Evolutionary conservation across 805 yeast species (phyloP), one percentile per base, ranked within the genome.

Genomic region (Diddensiella caesifluorescens): DNA sequence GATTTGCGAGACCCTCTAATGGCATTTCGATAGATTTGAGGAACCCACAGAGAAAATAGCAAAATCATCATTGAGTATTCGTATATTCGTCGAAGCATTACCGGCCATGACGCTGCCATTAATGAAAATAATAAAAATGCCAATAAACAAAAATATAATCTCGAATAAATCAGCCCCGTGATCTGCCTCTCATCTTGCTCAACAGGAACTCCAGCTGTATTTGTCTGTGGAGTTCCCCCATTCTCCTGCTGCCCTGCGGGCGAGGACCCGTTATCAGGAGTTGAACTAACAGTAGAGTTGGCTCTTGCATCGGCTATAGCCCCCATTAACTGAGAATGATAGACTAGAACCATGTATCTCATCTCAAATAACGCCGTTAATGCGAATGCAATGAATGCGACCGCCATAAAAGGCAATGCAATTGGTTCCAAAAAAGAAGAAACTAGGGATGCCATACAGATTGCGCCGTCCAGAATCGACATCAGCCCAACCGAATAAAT

Each of bases 1-100:
- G 83, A 77, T 42, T 75, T 69, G 42, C 86, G 70, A 42, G 79
- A 70, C 16, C 89, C 90, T 39, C 85, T 71, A 22, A 79, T 59
- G 2, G 80, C 75, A 57, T 87, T 86, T 57, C 96, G 70, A 52
- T 79, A 79, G 32, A 85, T 80, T 60, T 89, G 97, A 1, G 97
- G 96, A 12, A 84, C 51, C 96, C 96, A 88, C 51, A 75, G 80
- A 1, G 95, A 83, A 58, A 79, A 83, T 22, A 81, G 52, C 1
- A 70, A 38, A 1, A 78, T 46, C 6, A 81, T 58, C 1, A 74
- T 62, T 3, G 72, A 39, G 42, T 73, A 77, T 56, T 87, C 95
- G 53, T 80, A 75, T 1, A 67, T 51, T 21, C 59, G 60, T 42
- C 95, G 64, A 28, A 74, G 63, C 15, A 58, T 63, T 16, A 67